These are phyloP conservation scores for Trichoderma sp. DNA, from an alignment of 2,329 filamentous ascomycete genomes.

Conservation along the genomic window DNA sequence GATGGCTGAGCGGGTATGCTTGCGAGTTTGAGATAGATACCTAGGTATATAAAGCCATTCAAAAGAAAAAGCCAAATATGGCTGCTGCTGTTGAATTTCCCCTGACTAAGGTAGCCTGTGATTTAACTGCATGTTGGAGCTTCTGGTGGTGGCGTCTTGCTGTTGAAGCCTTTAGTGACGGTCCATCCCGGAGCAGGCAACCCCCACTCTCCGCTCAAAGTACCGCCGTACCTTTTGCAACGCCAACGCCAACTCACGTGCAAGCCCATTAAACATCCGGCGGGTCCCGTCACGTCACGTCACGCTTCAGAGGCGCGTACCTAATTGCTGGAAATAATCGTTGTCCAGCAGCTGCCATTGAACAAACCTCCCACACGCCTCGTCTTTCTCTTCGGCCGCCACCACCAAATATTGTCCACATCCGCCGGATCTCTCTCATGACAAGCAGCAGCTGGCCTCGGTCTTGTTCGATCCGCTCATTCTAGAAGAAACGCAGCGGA, in stretches of 20 bases:
- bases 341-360: slow-evolving; percentile 5
- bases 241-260: slow-evolving; percentile 39
- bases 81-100: not conserved
- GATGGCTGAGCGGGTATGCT: not conserved
- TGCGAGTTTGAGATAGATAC: not conserved
- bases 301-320: slow-evolving; percentile 43
- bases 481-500: not conserved
- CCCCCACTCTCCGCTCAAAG: not conserved
- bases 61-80: not conserved
- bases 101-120: not conserved
- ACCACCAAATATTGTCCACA: not conserved
- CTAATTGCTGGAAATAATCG: slow-evolving; percentile 33
- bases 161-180: not conserved
- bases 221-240: too few species aligned
- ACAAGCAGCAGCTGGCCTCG: slow-evolving; percentile 12
- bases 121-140: not conserved
- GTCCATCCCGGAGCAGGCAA: not conserved
- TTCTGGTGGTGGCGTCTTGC: slow-evolving; percentile 13
- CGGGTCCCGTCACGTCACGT: slow-evolving; percentile 46
- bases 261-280: slow-evolving; percentile 32
- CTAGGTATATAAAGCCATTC: too few species aligned
- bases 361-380: not conserved
- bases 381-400: not conserved
- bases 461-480: not conserved
- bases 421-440: not conserved